Percentiles rank a stretch among this genome's conserved stretches.
Conservation (phyloP, 257 asterid genomes). For the Rubia yunnanensis region DNA sequence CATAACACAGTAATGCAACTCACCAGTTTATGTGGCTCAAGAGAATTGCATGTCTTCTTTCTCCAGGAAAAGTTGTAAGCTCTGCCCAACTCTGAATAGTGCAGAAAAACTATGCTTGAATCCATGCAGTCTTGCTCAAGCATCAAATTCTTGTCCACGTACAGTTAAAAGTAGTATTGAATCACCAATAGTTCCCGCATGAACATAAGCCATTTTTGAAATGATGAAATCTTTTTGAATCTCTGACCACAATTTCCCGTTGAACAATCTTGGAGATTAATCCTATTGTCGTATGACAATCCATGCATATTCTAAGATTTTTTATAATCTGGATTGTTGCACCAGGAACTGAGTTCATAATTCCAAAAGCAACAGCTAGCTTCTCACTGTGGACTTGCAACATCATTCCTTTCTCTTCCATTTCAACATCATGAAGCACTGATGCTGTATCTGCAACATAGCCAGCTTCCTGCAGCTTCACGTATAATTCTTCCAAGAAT, state of each 20-base stretch:
- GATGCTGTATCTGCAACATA: conserved; percentile 53
- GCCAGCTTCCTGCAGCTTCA: conserved; percentile 65
- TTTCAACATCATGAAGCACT: conserved; percentile 77
- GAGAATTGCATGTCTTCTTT: not conserved
- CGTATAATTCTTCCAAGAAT: conserved; percentile 46
- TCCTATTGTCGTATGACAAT: conserved; percentile 66
- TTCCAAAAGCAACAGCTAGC: conserved; percentile 81
- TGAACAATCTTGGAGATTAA: conserved; percentile 53
- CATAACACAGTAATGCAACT: not conserved
- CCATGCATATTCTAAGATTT: conserved; percentile 77
- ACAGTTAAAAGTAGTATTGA: not conserved
- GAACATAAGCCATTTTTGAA: conserved; percentile 73
- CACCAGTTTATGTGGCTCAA: not conserved
- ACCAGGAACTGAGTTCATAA: conserved; percentile 65
- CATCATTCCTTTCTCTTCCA: conserved; percentile 67
- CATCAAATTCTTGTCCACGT: not conserved
- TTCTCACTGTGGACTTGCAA: conserved; percentile 77
- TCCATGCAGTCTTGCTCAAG: not conserved
- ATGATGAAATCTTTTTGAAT: conserved; percentile 87
- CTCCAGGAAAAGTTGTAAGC: too few relatives aligned
- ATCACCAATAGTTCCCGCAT: conserved; percentile 90
- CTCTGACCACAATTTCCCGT: conserved; percentile 74
- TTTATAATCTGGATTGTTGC: conserved; percentile 63
- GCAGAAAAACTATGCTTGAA: too few relatives aligned
- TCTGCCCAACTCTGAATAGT: too few relatives aligned